Evolutionary conservation across 371 early-diverging fungal species (phyloP), one percentile per base, ranked within the genome.

Genomic region (Mortierella sp.): DNA sequence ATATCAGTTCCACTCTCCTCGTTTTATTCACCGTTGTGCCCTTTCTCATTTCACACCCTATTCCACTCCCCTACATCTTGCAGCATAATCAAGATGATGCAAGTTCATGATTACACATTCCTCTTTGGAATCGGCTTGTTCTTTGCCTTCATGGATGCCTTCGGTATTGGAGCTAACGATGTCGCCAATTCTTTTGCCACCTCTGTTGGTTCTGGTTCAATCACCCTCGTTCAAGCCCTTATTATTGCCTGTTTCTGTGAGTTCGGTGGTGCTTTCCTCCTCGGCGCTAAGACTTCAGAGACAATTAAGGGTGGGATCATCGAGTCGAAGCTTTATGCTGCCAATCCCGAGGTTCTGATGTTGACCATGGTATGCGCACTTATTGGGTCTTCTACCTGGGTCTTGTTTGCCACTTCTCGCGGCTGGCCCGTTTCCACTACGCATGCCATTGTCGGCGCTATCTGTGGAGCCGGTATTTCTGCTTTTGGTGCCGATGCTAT

Each of bases 141-240:
- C 45, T 86, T 91, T 28, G 89, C 93, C 43, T 90, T 92, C 69
- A 60, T 85, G 32, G 94, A 94, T 72, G 93, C 92, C 40, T 92
- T 83, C 66, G 89, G 92, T 69, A 92, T 94, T 64, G 96, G 96
- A 57, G 96, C 97, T 47, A 96, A 96, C 84, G 97, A 96, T 84
- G 96, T 96, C 13, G 92, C 96, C 76, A 96, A 96, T 77, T 89
- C 94, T 5, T 96, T 95, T 76, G 94, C 96, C 43, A 94, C 95
- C n/a, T 94, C 96, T 19, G 94, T 96, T 57, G 92, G 92, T 19
- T 94, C 96, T 3, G 92, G 94, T 11, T 92, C 96, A 8, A 72
- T 96, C 55, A 91, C 92, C 11, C 81, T 96, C 41, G 71, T 65
- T 6, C 93, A 94, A 80, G 96, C 96, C 10, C 88, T 90, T 76